Percentiles rank a stretch among this genome's conserved stretches.
Evolutionary conservation across 148 eudicot species (phyloP).

Genomic region (Dianthus caryophyllus): DNA sequence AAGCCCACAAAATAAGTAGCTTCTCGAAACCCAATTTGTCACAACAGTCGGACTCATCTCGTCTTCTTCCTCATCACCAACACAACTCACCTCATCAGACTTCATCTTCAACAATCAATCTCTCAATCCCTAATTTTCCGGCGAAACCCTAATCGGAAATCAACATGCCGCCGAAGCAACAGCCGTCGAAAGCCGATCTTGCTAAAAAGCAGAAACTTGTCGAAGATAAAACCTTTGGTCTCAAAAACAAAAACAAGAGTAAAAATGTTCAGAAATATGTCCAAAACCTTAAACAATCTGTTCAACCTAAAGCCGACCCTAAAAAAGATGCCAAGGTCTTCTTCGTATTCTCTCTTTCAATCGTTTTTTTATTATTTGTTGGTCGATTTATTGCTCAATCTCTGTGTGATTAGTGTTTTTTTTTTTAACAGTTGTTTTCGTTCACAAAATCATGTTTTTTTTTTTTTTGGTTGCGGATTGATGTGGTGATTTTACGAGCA

Average conservation of each 20-base stretch:
- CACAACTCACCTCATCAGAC: too few relatives aligned
- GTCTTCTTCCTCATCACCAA: background rate
- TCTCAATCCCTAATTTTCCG: too few relatives aligned
- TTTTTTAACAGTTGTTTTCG: too few relatives aligned
- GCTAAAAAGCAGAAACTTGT: conserved; percentile 87
- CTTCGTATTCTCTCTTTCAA: background rate
- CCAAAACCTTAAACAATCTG: conserved; percentile 57
- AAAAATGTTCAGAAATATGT: conserved; percentile 95
- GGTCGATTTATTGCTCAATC: too few relatives aligned
- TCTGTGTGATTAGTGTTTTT: too few relatives aligned
- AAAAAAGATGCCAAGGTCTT: conserved; percentile 70
- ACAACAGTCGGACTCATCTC: background rate
- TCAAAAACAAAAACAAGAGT: conserved; percentile 84
- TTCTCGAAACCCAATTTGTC: background rate
- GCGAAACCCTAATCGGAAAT: background rate
- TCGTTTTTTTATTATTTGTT: background rate
- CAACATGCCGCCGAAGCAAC: conserved; percentile 86
- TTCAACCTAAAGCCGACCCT: conserved; percentile 63
- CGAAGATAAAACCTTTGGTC: conserved; percentile 92
- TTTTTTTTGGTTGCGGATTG: too few relatives aligned
- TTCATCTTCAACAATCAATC: too few relatives aligned
- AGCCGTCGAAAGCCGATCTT: conserved; percentile 60
- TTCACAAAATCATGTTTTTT: too few relatives aligned
- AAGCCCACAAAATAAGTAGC: background rate
- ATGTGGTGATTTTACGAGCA: too few relatives aligned